Evolutionary conservation across 768 basidiomycete species (phyloP).

Genomic region (Suillus spraguei): DNA sequence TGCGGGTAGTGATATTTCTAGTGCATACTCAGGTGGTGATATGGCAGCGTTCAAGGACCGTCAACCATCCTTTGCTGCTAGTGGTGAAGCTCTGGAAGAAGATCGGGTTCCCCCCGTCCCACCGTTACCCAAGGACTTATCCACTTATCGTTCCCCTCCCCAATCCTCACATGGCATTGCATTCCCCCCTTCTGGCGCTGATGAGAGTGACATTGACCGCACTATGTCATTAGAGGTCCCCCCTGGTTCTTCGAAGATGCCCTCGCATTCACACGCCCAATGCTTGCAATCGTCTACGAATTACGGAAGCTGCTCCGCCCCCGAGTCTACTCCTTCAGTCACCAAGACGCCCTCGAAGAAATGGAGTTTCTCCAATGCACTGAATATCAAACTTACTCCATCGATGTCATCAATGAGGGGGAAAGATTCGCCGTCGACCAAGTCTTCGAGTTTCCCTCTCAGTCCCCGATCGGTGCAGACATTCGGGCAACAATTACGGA

Average conservation of each 20-base stretch:
- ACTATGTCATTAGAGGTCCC: slow-evolving; percentile 57
- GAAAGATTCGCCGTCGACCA: slow-evolving; percentile 38
- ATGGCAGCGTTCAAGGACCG: slow-evolving; percentile 67
- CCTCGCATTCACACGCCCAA: slow-evolving; percentile 30
- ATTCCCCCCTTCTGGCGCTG: slow-evolving; percentile 49
- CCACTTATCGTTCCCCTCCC: slow-evolving; percentile 73
- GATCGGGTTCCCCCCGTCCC: slow-evolving; percentile 88
- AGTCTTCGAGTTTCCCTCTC: slow-evolving; percentile 58
- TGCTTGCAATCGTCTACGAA: slow-evolving; percentile 43
- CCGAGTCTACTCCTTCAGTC: slow-evolving; percentile 47
- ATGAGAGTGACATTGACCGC: slow-evolving; percentile 51
- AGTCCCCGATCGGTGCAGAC: slow-evolving; percentile 66
- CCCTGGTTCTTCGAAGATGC: slow-evolving; percentile 25
- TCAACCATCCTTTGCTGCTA: slow-evolving; percentile 58
- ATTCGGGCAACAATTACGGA: slow-evolving; percentile 68
- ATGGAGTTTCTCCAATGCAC: slow-evolving; percentile 90
- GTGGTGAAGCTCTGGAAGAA: slow-evolving; percentile 63
- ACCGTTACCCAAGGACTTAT: slow-evolving; percentile 87
- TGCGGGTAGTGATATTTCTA: slow-evolving; percentile 83
- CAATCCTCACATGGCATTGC: slow-evolving; percentile 55
- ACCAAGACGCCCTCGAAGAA: slow-evolving; percentile 91
- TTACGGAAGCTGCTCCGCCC: slow-evolving; percentile 39
- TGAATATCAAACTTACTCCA: slow-evolving; percentile 75
- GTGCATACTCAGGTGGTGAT: slow-evolving; percentile 66
- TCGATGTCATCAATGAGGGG: slow-evolving; percentile 57